Evolutionary conservation across 495 filamentous ascomycete species (phyloP), one percentile per base, ranked within the genome.

Genomic region (Lichina pygmaea): DNA sequence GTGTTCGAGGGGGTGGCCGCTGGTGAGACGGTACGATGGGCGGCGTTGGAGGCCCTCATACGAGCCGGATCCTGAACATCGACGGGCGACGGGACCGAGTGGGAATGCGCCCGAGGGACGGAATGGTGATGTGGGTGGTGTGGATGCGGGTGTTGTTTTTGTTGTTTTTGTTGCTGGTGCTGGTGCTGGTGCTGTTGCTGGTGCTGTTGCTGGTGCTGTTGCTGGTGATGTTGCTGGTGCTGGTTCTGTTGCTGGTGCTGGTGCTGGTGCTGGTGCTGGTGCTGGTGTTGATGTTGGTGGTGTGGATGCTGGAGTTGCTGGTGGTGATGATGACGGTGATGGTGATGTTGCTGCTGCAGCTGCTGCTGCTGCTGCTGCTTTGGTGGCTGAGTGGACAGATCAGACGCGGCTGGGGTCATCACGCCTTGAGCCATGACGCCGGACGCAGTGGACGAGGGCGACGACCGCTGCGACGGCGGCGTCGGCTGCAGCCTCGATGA

Each of bases 391-490:
- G 45, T 32, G 5, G 41, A 43, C 8, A 8, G 1, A 24, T 47
- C 45, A 33, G 77, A 70, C 13, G 64, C 70, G 36, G 73, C 75
- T 36, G 82, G 80, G 7, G 76, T 72, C 51, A 73, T 71, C 48
- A 68, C 72, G 54, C 71, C 68, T 57, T 83, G 82, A 50, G 72
- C 72, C 41, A 67, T 64, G 53, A 75, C 78, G 43, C 71, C 65
- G 32, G 84, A 77, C 11, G 81, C 78, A 49, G 77, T 77, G 42
- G 73, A 65, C 44, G 72, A 73, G 31, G 84, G 83, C 38, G 85
- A 91, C 7, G 77, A 76, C 2, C 75, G 67, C 52, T 86, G 81
- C 0, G 81, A 86, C n/a, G 77, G 73, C 10, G 81, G 81, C 0
- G 82, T 86, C 12, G 80, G 79, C 51, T 83, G 75, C 44, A 66